Conservation (phyloP, 352 stramenopile genomes). For the Phytophthora agathidicida region DNA sequence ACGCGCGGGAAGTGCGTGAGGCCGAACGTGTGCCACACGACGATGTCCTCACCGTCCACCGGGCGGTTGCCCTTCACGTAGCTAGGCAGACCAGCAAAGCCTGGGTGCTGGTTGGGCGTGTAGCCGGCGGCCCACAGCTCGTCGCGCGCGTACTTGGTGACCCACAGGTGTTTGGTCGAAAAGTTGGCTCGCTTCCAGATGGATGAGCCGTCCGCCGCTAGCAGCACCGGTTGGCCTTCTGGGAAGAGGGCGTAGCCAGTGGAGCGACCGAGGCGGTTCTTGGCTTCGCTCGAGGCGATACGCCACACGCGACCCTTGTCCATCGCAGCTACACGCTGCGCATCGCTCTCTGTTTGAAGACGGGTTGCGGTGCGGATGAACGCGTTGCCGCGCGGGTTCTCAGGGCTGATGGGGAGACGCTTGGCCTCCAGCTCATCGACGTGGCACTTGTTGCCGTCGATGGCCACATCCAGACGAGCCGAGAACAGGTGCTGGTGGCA, state of each 20-base stretch:
- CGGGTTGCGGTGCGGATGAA: constrained; percentile 59
- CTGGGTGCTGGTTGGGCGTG: constrained; percentile 65
- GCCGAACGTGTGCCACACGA: constrained; percentile 81
- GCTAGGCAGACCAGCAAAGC: constrained; percentile 50
- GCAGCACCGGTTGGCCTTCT: constrained; percentile 53
- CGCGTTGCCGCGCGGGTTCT: constrained; percentile 67
- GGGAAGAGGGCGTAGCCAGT: constrained; percentile 68
- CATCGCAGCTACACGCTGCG: constrained; percentile 50
- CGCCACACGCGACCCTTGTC: constrained; percentile 70
- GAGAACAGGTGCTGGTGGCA: constrained; percentile 87
- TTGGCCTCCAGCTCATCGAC: constrained; percentile 71
- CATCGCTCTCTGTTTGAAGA: constrained; percentile 54
- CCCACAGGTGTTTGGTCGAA: constrained; percentile 73
- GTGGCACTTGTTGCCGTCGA: constrained; percentile 64
- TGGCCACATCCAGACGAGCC: constrained; percentile 73
- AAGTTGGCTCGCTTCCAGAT: constrained; percentile 71
- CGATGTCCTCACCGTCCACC: constrained; percentile 64
- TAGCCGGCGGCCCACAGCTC: constrained; percentile 76
- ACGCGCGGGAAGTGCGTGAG: constrained; percentile 68
- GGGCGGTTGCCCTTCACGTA: constrained; percentile 63
- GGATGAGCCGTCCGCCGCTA: constrained; percentile 54
- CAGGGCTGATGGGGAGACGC: constrained; percentile 37
- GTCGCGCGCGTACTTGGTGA: constrained; percentile 64
- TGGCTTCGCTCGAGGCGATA: constrained; percentile 63
- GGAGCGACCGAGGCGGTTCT: constrained; percentile 68